Evolutionary conservation across 306 rosid genomes (phyloP), one percentile per base, ranked within the genome.

Genomic region (Inga leiocalycina): DNA sequence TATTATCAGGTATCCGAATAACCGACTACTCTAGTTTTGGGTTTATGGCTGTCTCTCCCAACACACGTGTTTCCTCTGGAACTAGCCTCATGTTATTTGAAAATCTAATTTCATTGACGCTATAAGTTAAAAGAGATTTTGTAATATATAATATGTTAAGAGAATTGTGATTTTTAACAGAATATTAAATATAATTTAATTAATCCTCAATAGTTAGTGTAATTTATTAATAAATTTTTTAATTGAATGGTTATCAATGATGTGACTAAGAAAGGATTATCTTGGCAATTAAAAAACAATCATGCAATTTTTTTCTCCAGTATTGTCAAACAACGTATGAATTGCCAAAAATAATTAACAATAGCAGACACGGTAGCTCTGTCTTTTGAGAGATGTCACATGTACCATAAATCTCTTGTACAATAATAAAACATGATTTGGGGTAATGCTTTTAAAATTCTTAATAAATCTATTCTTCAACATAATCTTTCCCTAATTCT

Each of bases 371-470:
- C 1, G 75, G 22, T 71, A 22, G 37, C 56, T 22, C 24, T n/a
- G 19, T 43, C 56, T 71, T 71, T 71, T 22, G 75, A 71, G 37
- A 20, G 75, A 71, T 71, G 75, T 71, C 27, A 5, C 75, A 22
- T 44, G 56, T 22, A 43, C 56, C 35, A 22, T 44, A 71, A 71
- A 2, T 41, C 52, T 20, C 54, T 43, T 4, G 6, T 43, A 43
- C 15, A 70, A 70, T 11, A 43, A 70, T 43, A n/a, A n/a, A 70
- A 8, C 75, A 43, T 4, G n/a, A 32, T 37, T 10, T n/a, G 10
- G 49, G 10, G 34, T 1, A 17, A 19, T 19, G 48, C 5, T 71
- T 71, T 11, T 44, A 71, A 71, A 72, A 46, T 72, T 45, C 39
- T 72, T 46, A 6, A 13, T 46, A 72, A 71, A 72, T 45, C 19